A percentile compares a stretch with the other conserved stretches of the same genome.
Conservation (phyloP, 768 basidiomycete genomes). For the Trametes gibbosa region DNA sequence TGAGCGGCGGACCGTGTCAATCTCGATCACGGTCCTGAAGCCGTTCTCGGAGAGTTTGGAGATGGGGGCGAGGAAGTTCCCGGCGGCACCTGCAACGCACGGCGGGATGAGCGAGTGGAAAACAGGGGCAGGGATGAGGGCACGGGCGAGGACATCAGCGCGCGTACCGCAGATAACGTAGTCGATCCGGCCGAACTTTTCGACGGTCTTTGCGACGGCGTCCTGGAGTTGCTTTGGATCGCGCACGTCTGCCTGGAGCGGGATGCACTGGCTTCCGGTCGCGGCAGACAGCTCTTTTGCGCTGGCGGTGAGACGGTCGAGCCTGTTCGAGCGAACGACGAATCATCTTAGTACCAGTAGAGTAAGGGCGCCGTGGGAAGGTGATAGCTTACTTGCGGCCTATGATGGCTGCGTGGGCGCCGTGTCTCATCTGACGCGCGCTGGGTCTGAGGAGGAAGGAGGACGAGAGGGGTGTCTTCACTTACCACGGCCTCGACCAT, state of each 20-base stretch:
- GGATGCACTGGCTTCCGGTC: slow-evolving; percentile 71
- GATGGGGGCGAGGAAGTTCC: slow-evolving; percentile 92
- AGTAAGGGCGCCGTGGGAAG: background rate
- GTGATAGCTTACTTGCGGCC: slow-evolving; percentile 71
- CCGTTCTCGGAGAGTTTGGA: slow-evolving; percentile 82
- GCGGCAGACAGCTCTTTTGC: slow-evolving; percentile 67
- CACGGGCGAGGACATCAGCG: too few species aligned
- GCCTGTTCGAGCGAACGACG: slow-evolving; percentile 37
- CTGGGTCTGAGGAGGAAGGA: too few species aligned
- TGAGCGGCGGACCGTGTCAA: slow-evolving; percentile 69
- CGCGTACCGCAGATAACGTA: slow-evolving; percentile 88
- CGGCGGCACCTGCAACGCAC: slow-evolving; percentile 71
- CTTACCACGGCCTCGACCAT: slow-evolving; percentile 84
- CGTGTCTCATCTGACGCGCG: slow-evolving; percentile 77
- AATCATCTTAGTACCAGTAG: background rate
- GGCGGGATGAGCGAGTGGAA: background rate
- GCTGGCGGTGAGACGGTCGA: slow-evolving; percentile 65
- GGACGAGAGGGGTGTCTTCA: background rate
- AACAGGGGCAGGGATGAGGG: background rate
- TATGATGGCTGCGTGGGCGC: slow-evolving; percentile 77
- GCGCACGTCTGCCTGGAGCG: slow-evolving; percentile 80
- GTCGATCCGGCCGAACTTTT: slow-evolving; percentile 83
- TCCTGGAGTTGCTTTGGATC: slow-evolving; percentile 65
- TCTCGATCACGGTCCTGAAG: slow-evolving; percentile 90
- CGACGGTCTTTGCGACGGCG: slow-evolving; percentile 74